These are phyloP conservation scores for Nannochloris sp. DNA, from an alignment of 139 green algal species.

Conservation along the genomic window DNA sequence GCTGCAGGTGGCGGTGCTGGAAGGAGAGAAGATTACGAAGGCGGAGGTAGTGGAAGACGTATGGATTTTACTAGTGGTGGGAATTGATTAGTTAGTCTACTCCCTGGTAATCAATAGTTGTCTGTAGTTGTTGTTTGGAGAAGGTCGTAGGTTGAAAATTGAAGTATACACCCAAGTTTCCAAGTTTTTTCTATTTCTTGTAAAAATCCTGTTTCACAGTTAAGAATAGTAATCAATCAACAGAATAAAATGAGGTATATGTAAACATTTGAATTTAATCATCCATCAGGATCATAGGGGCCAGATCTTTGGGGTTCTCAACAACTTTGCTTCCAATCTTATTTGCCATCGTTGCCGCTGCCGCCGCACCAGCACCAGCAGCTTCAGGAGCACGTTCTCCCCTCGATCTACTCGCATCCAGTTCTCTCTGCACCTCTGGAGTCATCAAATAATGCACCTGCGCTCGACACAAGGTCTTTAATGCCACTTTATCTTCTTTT, in stretches of 20 bases:
- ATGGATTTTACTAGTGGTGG: not conserved
- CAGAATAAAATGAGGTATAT: not conserved
- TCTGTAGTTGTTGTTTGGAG: too few species aligned
- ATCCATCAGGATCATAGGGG: slow-evolving; percentile 75
- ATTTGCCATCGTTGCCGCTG: slow-evolving; percentile 1
- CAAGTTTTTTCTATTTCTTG: too few species aligned
- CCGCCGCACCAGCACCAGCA: not conserved
- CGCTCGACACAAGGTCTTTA: slow-evolving; percentile 63
- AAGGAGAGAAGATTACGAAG: not conserved
- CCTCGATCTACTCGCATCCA: slow-evolving; percentile 47
- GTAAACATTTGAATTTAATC: slow-evolving; percentile 20
- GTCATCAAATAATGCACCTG: slow-evolving; percentile 89
- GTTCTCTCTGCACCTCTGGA: slow-evolving; percentile 83
- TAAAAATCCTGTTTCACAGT: slow-evolving; percentile 1
- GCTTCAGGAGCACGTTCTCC: not conserved
- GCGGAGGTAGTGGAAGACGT: not conserved
- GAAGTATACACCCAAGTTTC: too few species aligned
- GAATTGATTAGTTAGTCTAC: not conserved
- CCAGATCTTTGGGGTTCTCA: slow-evolving; percentile 62
- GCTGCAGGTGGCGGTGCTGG: not conserved
- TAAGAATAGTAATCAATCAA: not conserved
- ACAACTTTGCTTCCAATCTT: slow-evolving; percentile 36
- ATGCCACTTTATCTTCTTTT: slow-evolving; percentile 63
- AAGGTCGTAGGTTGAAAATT: too few species aligned
- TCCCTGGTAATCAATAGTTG: not conserved